Conservation (phyloP, 768 basidiomycete genomes). For the Termitomyces titanicus region DNA sequence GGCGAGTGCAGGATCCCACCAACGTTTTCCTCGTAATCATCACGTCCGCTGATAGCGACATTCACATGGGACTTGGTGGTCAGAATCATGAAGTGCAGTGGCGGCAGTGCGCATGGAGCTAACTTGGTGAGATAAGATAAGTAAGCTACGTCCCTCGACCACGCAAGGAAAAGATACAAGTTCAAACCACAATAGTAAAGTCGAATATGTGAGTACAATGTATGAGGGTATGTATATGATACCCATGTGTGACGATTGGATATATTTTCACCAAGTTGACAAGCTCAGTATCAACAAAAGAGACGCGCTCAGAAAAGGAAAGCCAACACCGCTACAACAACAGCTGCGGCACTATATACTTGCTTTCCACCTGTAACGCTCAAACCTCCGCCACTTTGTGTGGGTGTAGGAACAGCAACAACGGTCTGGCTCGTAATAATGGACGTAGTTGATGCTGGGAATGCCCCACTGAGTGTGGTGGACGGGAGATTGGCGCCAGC, state of each 20-base stretch:
- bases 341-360: not conserved
- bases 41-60: slow-evolving; percentile 56
- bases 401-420: not conserved
- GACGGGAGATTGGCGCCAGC: slow-evolving; percentile 9
- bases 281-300: not conserved
- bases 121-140: too few species aligned
- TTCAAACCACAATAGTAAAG: too few species aligned
- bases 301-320: slow-evolving; percentile 1
- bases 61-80: slow-evolving; percentile 21
- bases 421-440: not conserved
- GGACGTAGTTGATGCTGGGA: not conserved
- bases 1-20: slow-evolving; percentile 55
- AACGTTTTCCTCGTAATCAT: slow-evolving; percentile 57
- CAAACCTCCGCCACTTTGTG: not conserved
- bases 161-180: too few species aligned
- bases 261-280: too few species aligned
- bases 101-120: too few species aligned
- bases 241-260: not conserved
- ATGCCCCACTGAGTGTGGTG: slow-evolving; percentile 3
- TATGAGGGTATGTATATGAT: too few species aligned
- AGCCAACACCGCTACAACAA: not conserved
- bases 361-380: not conserved
- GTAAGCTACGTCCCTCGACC: too few species aligned
- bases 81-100: slow-evolving; percentile 13
- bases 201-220: too few species aligned